phyloP scores from a whole-genome alignment of 768 basidiomycete species.

The Lactarius trivialis region DNA sequence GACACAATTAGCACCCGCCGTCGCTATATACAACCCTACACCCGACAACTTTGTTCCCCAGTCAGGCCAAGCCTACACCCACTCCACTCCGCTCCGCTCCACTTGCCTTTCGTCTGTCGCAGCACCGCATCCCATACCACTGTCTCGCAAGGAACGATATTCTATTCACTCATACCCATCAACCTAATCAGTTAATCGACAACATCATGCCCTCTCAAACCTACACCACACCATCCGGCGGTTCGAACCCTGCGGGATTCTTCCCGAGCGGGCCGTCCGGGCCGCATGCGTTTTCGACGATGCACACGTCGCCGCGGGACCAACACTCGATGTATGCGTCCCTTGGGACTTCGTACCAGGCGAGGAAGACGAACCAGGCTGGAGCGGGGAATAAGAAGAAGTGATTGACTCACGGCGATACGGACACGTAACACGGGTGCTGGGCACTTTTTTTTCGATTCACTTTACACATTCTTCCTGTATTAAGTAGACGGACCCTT shows the following conservation, averaged over 20 bases:
- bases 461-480: not conserved
- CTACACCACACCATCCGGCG: slow-evolving; percentile 24
- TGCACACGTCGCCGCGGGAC: slow-evolving; percentile 33
- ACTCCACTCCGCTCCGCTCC: not conserved
- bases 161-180: not conserved
- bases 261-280: slow-evolving; percentile 32
- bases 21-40: slow-evolving; percentile 15
- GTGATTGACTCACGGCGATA: not conserved
- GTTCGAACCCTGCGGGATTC: slow-evolving; percentile 27
- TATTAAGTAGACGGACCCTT: not conserved
- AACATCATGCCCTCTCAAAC: slow-evolving; percentile 29
- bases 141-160: not conserved
- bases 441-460: slow-evolving; percentile 1
- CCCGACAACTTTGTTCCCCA: slow-evolving; percentile 13
- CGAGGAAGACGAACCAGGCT: slow-evolving; percentile 1
- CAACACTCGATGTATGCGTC: slow-evolving; percentile 30
- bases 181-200: not conserved
- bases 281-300: slow-evolving; percentile 33
- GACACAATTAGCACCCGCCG: slow-evolving; percentile 16
- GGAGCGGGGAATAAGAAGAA: slow-evolving; percentile 15
- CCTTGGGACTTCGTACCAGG: slow-evolving; percentile 19
- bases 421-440: not conserved
- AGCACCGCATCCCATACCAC: not conserved
- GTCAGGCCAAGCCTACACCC: slow-evolving; percentile 21
- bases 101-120: slow-evolving; percentile 4